Evolutionary conservation across 139 green algal genomes (phyloP), one percentile per base, ranked within the genome.

Genomic region (Coelastrella sp.): DNA sequence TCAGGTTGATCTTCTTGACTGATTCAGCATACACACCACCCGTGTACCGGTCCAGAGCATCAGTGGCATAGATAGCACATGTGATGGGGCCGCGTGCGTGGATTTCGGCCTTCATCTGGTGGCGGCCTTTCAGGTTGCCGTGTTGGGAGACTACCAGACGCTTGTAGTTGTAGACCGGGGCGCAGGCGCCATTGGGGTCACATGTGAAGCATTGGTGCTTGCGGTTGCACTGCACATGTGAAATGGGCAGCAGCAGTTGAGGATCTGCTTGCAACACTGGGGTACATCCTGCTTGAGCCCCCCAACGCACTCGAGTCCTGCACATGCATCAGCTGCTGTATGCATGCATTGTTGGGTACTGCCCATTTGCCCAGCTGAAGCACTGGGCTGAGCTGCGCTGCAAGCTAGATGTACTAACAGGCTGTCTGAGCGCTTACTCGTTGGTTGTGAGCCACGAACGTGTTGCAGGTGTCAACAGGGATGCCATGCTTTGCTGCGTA

Each of bases 51-150:
- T 98, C 96, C 58, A 98, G 92, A 3, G 87, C 86, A 7, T 94
- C 85, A n/a, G 97, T 98, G 19, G 96, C 95, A 84, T 96, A 91
- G 83, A 99, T 98, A 89, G 89, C 93, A 90, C 97, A 99, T 66
- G 89, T 91, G 91, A 99, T 98, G 86, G 97, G 97, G 5, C 97
- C 97, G 4, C 97, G 93, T 17, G 92, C 79, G 5, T 92, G 94
- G 75, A 99, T 97, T 94, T 99, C 97, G 0, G 95, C 95, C 94
- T 97, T 98, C 94, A 99, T 98, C 8, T 93, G 84, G 3, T 82
- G 17, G 0, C 32, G 5, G n/a, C 93, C 93, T 20, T 59, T 56
- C 10, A 83, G 47, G 47, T 91, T 90, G 77, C 97, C 97, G 93
- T 98, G 94, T 91, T 98, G 93, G 0, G 66, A 73, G 2, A 95